Evolutionary conservation across 768 basidiomycete genomes (phyloP).

Genomic region (Trametes sanguinea): DNA sequence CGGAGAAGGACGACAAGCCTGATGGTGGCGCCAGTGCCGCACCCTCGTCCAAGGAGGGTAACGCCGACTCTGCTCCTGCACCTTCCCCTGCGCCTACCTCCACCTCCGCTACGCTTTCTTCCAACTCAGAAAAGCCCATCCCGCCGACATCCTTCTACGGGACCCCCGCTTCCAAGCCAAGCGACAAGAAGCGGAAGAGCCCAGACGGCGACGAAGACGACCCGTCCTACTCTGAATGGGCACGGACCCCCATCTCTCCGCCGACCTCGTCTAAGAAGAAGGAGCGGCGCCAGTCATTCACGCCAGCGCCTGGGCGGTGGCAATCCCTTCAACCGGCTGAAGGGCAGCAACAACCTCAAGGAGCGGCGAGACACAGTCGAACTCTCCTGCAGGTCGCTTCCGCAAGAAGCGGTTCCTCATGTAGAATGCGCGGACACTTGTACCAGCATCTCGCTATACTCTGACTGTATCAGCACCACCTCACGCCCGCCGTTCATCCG

Average conservation of each 20-base stretch:
- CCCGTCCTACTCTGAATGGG: conserved; percentile 24
- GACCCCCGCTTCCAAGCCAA: conserved; percentile 14
- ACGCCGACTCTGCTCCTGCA: neutral
- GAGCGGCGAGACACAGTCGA: conserved; percentile 26
- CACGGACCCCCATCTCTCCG: conserved; percentile 22
- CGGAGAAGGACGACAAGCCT: conserved; percentile 4
- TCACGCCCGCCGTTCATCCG: neutral
- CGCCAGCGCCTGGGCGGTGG: conserved; percentile 7
- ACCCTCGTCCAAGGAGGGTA: neutral
- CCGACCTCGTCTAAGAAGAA: conserved; percentile 15
- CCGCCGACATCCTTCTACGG: conserved; percentile 44
- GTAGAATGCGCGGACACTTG: conserved; percentile 27
- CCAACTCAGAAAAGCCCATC: conserved; percentile 28
- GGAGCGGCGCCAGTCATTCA: conserved; percentile 2
- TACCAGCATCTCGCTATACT: neutral
- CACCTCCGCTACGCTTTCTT: conserved; percentile 34
- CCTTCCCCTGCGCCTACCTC: conserved; percentile 6
- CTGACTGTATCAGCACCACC: neutral
- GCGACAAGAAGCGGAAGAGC: conserved; percentile 44
- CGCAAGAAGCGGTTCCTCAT: conserved; percentile 38
- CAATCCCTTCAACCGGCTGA: conserved; percentile 40
- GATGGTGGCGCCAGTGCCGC: neutral
- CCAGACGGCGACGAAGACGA: conserved; percentile 36
- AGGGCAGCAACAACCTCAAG: conserved; percentile 39
- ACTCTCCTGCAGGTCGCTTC: conserved; percentile 32